These are phyloP conservation scores for Polytrichum formosum DNA, from an alignment of 225 moss, liverwort and hornwort species.

Conservation along the genomic window DNA sequence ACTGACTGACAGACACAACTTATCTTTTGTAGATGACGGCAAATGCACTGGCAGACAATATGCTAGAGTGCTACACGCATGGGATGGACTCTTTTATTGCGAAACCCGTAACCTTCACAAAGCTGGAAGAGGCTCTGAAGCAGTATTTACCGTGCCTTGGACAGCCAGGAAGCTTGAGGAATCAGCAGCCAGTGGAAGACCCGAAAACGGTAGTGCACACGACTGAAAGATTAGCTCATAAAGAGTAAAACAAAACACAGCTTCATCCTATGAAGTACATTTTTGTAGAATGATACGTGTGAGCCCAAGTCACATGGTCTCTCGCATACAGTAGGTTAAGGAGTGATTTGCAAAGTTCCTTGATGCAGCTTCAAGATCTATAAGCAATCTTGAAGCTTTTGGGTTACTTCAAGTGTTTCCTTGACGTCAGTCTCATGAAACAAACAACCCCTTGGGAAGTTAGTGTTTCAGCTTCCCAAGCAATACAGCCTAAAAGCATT, in stretches of 20 bases:
- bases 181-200: not conserved
- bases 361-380: too few species aligned
- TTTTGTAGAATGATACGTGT: conserved; percentile 1
- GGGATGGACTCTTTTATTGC: conserved; percentile 66
- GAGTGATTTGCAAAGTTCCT: not conserved
- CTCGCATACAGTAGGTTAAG: not conserved
- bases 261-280: not conserved
- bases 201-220: not conserved
- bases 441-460: not conserved
- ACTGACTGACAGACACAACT: not conserved
- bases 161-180: not conserved
- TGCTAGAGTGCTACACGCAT: conserved; percentile 46
- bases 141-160: conserved; percentile 38
- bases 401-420: too few species aligned
- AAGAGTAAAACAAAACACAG: too few species aligned
- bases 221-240: too few species aligned
- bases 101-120: conserved; percentile 55
- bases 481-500: not conserved
- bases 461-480: not conserved
- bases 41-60: conserved; percentile 55
- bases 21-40: conserved; percentile 45
- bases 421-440: too few species aligned
- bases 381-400: too few species aligned
- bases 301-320: not conserved
- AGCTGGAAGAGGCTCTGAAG: conserved; percentile 47